Evolutionary conservation across 257 asterid species (phyloP).

Genomic region (Cruciata laevipes): DNA sequence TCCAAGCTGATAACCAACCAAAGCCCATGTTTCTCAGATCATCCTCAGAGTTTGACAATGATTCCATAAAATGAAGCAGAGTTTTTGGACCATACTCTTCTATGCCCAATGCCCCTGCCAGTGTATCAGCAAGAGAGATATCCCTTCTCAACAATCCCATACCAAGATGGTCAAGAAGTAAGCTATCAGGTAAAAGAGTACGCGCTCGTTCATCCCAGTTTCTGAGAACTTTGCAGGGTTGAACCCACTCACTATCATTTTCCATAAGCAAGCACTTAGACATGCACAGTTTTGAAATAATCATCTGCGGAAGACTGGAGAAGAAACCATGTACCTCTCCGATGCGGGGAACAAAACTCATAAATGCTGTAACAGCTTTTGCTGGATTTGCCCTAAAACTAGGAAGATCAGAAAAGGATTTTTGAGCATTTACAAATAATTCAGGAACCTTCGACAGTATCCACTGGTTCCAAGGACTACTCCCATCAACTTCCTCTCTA

Average conservation of each 20-base stretch:
- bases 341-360: conserved; percentile 78
- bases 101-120: conserved; percentile 78
- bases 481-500: conserved; percentile 93
- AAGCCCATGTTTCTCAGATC: conserved; percentile 65
- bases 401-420: conserved; percentile 73
- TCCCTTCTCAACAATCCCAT: conserved; percentile 77
- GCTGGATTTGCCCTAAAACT: conserved; percentile 61
- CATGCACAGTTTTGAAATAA: conserved; percentile 70
- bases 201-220: conserved; percentile 80
- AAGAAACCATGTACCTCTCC: conserved; percentile 97
- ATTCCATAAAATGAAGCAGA: conserved; percentile 46
- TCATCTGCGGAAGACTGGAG: conserved; percentile 70
- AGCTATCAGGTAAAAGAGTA: conserved; percentile 54
- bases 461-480: conserved; percentile 98
- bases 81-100: conserved; percentile 83
- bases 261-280: conserved; percentile 77
- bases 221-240: conserved; percentile 83
- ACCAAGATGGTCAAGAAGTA: conserved; percentile 78
- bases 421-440: conserved; percentile 70
- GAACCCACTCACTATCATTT: conserved; percentile 63
- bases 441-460: conserved; percentile 75
- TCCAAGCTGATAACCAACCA: conserved; percentile 72
- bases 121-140: conserved; percentile 64
- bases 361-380: conserved; percentile 68
- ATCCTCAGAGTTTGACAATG: conserved; percentile 49